These are phyloP conservation scores for Penicillium rolfsii DNA, from an alignment of 2,329 filamentous ascomycete species.

Conservation along the genomic window DNA sequence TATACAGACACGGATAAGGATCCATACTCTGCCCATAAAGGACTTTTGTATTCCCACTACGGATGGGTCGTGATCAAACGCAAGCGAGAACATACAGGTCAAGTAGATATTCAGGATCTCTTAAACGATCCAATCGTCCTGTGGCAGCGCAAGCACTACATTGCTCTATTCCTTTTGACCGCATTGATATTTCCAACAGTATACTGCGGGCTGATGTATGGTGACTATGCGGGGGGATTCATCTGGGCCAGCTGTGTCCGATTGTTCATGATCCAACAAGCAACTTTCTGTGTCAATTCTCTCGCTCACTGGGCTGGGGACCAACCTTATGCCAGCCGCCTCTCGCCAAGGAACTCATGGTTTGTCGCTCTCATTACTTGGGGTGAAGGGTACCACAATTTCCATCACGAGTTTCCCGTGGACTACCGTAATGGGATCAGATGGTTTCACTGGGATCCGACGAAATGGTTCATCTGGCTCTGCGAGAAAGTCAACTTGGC, in stretches of 20 bases:
- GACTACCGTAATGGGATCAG: conserved; percentile 86
- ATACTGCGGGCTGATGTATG: conserved; percentile 1
- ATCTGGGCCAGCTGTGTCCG: conserved; percentile 7
- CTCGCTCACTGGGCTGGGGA: conserved; percentile 85
- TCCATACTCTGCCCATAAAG: conserved; percentile 14
- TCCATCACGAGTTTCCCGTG: conserved; percentile 87
- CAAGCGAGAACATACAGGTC: conserved; percentile 9
- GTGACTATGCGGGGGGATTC: conserved; percentile 9
- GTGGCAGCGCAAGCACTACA: conserved; percentile 16
- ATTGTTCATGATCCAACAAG: conserved; percentile 65
- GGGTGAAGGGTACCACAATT: conserved; percentile 87
- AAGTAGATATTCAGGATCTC: conserved; percentile 13
- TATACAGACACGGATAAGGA: conserved; percentile 18
- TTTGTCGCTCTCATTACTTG: conserved; percentile 80
- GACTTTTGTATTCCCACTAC: conserved; percentile 14
- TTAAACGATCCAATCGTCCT: conserved; percentile 11
- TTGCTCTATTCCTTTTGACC: conserved; percentile 1
- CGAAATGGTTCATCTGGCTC: conserved; percentile 76
- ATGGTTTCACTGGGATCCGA: conserved; percentile 86
- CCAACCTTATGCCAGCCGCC: conserved; percentile 77
- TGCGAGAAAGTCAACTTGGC: conserved; percentile 1
- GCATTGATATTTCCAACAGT: conserved; percentile 6
- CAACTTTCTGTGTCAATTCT: conserved; percentile 88
- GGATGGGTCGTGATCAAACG: conserved; percentile 15
- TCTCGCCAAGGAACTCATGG: conserved; percentile 81